A percentile compares a stretch with the other conserved stretches of the same genome.
These are phyloP conservation scores for Kitagawia praeruptora DNA, from an alignment of 129 eudicot genomes.

Conservation along the genomic window DNA sequence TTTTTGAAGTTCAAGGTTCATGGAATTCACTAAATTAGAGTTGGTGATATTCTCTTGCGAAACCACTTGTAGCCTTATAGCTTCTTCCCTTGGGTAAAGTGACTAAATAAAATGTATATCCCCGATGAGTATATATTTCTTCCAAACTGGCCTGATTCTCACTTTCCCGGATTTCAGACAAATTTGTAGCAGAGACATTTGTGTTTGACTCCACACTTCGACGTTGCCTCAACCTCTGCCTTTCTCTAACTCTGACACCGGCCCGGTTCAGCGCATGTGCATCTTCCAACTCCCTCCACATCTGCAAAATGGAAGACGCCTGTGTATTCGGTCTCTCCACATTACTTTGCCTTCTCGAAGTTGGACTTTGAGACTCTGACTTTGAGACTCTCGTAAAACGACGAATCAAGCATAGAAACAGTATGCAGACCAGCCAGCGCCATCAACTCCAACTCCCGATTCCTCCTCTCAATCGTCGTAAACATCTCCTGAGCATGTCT, in stretches of 20 bases:
- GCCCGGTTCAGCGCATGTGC: conserved; percentile 68
- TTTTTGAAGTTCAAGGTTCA: no score
- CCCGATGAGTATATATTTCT: conserved; percentile 9
- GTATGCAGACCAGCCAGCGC: conserved; percentile 95
- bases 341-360: conserved; percentile 72
- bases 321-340: conserved; percentile 73
- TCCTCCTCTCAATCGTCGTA: conserved; percentile 91
- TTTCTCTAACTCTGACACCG: conserved; percentile 77
- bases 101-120: no score
- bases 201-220: conserved; percentile 63
- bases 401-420: conserved; percentile 88
- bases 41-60: no score
- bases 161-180: conserved; percentile 51
- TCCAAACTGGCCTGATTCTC: conserved; percentile 54
- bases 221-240: conserved; percentile 60
- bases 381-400: conserved; percentile 79
- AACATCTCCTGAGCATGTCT: conserved; percentile 95
- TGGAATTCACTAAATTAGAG: no score
- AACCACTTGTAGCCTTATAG: no score
- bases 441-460: conserved; percentile 89
- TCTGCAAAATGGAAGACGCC: conserved; percentile 85
- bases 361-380: conserved; percentile 78
- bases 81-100: no score
- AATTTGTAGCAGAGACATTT: conserved; percentile 42
- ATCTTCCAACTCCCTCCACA: conserved; percentile 99